These are phyloP conservation scores for Ophiobolus disseminans DNA, from an alignment of 2,329 filamentous ascomycete genomes.

Conservation along the genomic window DNA sequence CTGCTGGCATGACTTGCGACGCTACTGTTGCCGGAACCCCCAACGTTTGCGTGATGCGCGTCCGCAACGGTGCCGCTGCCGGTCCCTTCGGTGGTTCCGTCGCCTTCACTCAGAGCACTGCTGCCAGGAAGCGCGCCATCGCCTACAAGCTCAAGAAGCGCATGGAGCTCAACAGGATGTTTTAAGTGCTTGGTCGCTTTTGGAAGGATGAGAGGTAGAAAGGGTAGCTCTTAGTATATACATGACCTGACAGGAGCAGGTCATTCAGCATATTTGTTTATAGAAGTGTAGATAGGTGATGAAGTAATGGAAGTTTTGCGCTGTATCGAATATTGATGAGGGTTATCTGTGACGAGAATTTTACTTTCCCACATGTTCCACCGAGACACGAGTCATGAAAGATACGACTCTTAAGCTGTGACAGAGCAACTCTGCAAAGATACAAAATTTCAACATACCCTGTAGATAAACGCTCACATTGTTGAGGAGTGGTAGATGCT, in stretches of 20 bases:
- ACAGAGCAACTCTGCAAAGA: no score
- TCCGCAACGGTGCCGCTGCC: conserved; percentile 67
- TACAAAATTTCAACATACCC: no score
- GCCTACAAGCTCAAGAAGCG: conserved; percentile 58
- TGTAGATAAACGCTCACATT: no score
- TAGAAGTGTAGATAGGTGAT: conserved; percentile 7
- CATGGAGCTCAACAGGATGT: conserved; percentile 40
- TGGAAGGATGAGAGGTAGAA: background rate
- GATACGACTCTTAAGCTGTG: no score
- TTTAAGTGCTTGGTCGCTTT: conserved; percentile 14
- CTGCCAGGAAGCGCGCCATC: conserved; percentile 67
- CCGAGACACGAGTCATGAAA: no score
- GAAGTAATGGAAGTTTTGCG: background rate
- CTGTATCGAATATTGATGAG: no score
- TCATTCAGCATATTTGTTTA: conserved; percentile 2
- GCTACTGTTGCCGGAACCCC: conserved; percentile 64
- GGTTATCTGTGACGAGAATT: no score
- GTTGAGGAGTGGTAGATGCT: no score
- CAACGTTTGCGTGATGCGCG: conserved; percentile 70
- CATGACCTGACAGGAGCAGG: conserved; percentile 23
- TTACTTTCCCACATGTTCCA: no score
- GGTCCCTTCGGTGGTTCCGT: conserved; percentile 72
- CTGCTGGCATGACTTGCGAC: conserved; percentile 71
- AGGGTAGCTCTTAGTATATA: conserved; percentile 3
- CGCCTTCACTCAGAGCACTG: conserved; percentile 67